A percentile compares a stretch with the other conserved stretches of the same genome.
Conservation (phyloP, 495 filamentous ascomycete species). For the Lasiosphaeria miniovina region DNA sequence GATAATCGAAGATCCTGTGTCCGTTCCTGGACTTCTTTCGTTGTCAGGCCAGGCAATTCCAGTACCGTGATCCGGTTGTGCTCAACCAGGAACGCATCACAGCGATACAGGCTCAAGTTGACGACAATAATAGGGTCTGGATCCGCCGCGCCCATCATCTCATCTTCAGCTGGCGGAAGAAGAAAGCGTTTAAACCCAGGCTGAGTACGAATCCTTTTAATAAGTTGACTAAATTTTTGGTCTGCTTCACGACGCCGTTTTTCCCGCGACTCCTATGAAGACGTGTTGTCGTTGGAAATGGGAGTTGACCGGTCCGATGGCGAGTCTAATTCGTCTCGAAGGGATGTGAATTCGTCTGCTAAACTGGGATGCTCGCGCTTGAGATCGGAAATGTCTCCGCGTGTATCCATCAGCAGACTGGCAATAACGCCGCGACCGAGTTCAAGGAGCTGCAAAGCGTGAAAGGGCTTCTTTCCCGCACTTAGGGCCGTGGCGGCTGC, state of each 20-base stretch:
- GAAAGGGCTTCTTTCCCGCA: conserved; percentile 8
- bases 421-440: conserved; percentile 29
- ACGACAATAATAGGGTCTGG: not conserved
- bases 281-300: too few species aligned
- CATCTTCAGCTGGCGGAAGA: not conserved
- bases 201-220: not conserved
- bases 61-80: not conserved
- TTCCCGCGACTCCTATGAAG: too few species aligned
- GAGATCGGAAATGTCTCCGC: conserved; percentile 20
- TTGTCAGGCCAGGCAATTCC: not conserved
- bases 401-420: conserved; percentile 21
- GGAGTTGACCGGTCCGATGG: too few species aligned
- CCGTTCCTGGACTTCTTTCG: not conserved
- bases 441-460: conserved; percentile 28
- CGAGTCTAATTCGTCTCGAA: not conserved
- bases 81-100: not conserved
- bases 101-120: not conserved
- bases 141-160: not conserved
- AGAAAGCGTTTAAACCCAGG: not conserved
- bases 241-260: too few species aligned
- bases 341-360: not conserved
- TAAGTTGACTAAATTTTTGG: too few species aligned
- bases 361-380: conserved; percentile 5
- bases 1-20: not conserved
- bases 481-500: conserved; percentile 23